Percentiles rank a stretch among this genome's conserved stretches.
These are phyloP conservation scores for Malassezia nana DNA, from an alignment of 1,284 basidiomycete genomes.

Conservation along the genomic window DNA sequence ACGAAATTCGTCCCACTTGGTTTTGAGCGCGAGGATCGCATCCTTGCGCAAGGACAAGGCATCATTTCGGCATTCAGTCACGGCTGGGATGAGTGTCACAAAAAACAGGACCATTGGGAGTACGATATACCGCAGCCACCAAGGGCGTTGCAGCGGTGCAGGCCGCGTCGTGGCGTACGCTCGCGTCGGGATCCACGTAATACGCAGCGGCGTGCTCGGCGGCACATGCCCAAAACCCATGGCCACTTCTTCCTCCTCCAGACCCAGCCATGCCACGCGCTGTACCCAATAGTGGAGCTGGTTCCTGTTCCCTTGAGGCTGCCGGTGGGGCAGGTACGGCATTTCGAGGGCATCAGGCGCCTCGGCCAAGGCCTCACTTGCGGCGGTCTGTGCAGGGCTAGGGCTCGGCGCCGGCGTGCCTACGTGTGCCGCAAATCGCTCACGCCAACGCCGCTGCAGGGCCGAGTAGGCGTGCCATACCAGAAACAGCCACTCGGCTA, in stretches of 20 bases:
- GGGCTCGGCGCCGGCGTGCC: too few relatives aligned
- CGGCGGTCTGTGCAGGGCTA: background rate
- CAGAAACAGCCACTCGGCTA: background rate
- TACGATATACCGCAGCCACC: background rate
- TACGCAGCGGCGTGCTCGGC: background rate
- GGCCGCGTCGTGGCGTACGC: background rate
- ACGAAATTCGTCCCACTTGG: slow-evolving; percentile 7
- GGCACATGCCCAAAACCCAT: slow-evolving; percentile 15
- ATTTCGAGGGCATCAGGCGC: background rate
- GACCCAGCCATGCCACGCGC: slow-evolving; percentile 8
- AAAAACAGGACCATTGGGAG: background rate
- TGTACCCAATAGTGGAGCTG: slow-evolving; percentile 4
- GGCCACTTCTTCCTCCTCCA: slow-evolving; percentile 9
- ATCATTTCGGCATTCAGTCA: slow-evolving; percentile 10
- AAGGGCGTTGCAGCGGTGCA: background rate
- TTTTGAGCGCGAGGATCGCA: slow-evolving; percentile 9
- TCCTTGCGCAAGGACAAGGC: slow-evolving; percentile 12
- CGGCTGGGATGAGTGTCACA: slow-evolving; percentile 3
- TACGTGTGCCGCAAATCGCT: background rate
- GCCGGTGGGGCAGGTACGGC: slow-evolving; percentile 7
- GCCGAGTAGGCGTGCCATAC: background rate
- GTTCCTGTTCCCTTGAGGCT: background rate
- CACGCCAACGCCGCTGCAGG: background rate
- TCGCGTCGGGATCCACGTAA: slow-evolving; percentile 2
- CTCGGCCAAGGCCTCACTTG: background rate